Conservation (phyloP, 257 asterid genomes). For the Jacaranda mimosifolia region DNA sequence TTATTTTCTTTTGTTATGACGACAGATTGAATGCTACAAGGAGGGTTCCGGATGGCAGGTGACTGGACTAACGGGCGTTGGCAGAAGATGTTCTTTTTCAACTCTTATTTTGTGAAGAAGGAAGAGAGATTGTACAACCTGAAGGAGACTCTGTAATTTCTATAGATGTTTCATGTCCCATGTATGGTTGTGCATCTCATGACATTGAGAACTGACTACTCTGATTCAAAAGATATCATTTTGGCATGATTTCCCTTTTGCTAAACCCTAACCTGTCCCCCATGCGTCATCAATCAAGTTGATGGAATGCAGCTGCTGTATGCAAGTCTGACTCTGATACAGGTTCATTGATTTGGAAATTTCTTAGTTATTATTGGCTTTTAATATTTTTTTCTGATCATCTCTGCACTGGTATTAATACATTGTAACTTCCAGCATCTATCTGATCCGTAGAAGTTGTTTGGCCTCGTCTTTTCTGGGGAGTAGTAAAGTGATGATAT, state of each 20-base stretch:
- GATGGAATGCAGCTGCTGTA: too few relatives aligned
- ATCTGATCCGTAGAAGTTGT: background rate
- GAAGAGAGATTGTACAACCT: background rate
- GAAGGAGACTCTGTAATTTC: constrained; percentile 6
- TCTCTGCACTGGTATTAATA: background rate
- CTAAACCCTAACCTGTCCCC: background rate
- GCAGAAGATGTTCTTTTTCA: constrained; percentile 61
- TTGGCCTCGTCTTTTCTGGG: background rate
- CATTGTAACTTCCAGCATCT: background rate
- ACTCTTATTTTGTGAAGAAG: constrained; percentile 48
- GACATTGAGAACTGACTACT: background rate
- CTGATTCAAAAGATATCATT: background rate
- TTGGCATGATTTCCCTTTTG: background rate
- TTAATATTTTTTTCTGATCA: too few relatives aligned
- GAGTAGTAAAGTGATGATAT: too few relatives aligned
- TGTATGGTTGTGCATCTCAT: background rate
- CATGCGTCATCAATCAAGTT: too few relatives aligned
- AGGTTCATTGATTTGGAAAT: too few relatives aligned
- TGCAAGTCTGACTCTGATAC: too few relatives aligned
- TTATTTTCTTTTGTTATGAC: background rate
- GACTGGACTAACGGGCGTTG: constrained; percentile 42
- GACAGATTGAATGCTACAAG: constrained; percentile 58
- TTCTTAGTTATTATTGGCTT: too few relatives aligned
- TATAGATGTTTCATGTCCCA: constrained; percentile 10
- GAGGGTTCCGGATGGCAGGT: constrained; percentile 61